Evolutionary conservation across 1,284 basidiomycete genomes (phyloP).

Genomic region (Leccinum subrobustum): DNA sequence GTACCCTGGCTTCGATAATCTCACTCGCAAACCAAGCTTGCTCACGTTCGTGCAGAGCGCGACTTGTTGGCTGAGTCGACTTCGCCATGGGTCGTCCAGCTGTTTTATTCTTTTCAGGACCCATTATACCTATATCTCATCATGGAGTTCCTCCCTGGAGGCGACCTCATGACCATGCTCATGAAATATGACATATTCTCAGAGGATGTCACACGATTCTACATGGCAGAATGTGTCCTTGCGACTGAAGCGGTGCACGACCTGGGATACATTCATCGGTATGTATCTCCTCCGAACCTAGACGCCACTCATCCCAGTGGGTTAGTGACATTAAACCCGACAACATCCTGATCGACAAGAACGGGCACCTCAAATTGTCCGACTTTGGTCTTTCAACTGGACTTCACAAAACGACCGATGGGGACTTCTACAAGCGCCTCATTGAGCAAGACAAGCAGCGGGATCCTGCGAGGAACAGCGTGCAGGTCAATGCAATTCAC

Average conservation of each 20-base stretch:
- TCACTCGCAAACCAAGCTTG: constrained; percentile 57
- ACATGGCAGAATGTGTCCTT: constrained; percentile 98
- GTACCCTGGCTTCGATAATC: not conserved
- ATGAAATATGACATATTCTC: constrained; percentile 99
- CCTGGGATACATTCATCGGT: constrained; percentile 98
- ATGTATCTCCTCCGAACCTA: constrained; percentile 25
- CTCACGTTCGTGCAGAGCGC: constrained; percentile 97
- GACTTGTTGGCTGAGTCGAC: constrained; percentile 98
- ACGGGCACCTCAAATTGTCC: constrained; percentile 95
- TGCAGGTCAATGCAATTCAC: constrained; percentile 69
- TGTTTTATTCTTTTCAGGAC: constrained; percentile 99
- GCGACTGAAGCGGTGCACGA: constrained; percentile 98
- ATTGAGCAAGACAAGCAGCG: constrained; percentile 62
- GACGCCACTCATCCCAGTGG: not conserved
- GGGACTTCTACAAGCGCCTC: constrained; percentile 91
- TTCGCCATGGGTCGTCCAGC: constrained; percentile 96
- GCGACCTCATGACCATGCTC: constrained; percentile 98
- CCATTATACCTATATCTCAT: constrained; percentile 96
- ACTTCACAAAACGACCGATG: constrained; percentile 96
- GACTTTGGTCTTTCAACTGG: constrained; percentile 99
- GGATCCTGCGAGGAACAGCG: constrained; percentile 57
- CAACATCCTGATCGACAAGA: constrained; percentile 96
- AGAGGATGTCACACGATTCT: constrained; percentile 98
- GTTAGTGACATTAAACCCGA: constrained; percentile 97
- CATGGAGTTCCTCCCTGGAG: constrained; percentile 99